phyloP scores from a whole-genome alignment of 371 early-diverging fungal genomes.

The Haplosporangium sp. region DNA sequence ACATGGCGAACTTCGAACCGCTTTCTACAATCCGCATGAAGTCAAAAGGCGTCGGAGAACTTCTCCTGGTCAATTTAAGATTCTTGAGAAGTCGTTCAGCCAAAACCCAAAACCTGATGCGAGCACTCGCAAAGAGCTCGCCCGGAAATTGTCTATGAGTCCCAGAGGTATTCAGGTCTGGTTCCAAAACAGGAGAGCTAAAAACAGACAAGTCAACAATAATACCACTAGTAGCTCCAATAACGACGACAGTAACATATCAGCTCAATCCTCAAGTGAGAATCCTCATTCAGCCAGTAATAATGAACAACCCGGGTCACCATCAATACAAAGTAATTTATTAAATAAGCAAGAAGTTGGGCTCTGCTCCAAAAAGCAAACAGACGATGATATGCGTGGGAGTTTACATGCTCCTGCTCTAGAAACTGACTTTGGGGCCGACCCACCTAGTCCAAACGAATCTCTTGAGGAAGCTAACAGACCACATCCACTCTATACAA shows the following conservation, averaged over 20 bases:
- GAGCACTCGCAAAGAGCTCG: constrained; percentile 72
- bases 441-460: neutral
- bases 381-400: neutral
- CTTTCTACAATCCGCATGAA: constrained; percentile 83
- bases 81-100: constrained; percentile 75
- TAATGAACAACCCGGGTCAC: constrained; percentile 7
- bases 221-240: constrained; percentile 7
- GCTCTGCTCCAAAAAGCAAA: neutral
- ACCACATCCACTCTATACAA: neutral
- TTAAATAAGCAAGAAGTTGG: constrained; percentile 1
- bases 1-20: constrained; percentile 73
- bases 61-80: constrained; percentile 75
- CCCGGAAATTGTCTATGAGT: constrained; percentile 85
- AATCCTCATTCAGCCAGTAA: neutral
- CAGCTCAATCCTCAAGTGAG: neutral
- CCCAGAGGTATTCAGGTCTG: constrained; percentile 94
- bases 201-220: constrained; percentile 55
- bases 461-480: neutral
- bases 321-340: neutral
- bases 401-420: neutral
- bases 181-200: constrained; percentile 98
- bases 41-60: constrained; percentile 84
- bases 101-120: constrained; percentile 80
- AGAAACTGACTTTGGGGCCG: neutral
- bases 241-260: constrained; percentile 3